phyloP scores from a whole-genome alignment of 2,329 filamentous ascomycete species.

The Hyphodiscus sp. region DNA sequence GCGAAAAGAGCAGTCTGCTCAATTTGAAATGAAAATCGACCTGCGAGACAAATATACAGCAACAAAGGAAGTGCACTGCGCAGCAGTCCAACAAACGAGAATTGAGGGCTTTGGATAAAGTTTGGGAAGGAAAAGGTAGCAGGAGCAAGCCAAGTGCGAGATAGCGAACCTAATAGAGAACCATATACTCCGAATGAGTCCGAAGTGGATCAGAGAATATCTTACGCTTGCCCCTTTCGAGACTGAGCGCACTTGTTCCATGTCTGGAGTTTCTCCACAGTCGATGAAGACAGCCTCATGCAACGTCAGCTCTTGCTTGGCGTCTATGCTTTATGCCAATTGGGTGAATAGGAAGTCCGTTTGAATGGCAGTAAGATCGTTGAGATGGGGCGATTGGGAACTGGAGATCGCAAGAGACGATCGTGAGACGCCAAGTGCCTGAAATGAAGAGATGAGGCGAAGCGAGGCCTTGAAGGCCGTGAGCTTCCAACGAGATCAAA shows the following conservation, averaged over 20 bases:
- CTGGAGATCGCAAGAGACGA: conserved; percentile 3
- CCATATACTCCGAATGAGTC: not conserved
- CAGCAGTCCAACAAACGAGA: not conserved
- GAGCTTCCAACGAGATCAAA: not conserved
- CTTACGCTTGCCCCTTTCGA: not conserved
- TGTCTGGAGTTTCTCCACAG: not conserved
- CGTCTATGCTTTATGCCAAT: conserved; percentile 2
- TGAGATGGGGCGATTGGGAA: not conserved
- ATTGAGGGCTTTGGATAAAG: too few species aligned
- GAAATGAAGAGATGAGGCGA: not conserved
- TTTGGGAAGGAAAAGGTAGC: not conserved
- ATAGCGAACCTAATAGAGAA: not conserved
- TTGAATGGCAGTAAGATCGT: not conserved
- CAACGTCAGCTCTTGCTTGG: not conserved
- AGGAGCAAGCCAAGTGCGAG: not conserved
- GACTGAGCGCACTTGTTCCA: not conserved
- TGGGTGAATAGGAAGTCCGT: not conserved
- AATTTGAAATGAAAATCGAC: not conserved
- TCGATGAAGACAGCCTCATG: not conserved
- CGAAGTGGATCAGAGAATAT: not conserved
- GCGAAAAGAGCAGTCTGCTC: not conserved
- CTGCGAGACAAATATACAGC: not conserved
- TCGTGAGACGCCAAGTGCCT: conserved; percentile 6
- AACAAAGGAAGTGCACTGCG: not conserved
- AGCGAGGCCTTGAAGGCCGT: not conserved